These are phyloP conservation scores for Coelastrella sp. DNA, from an alignment of 139 green algal species.

Conservation along the genomic window DNA sequence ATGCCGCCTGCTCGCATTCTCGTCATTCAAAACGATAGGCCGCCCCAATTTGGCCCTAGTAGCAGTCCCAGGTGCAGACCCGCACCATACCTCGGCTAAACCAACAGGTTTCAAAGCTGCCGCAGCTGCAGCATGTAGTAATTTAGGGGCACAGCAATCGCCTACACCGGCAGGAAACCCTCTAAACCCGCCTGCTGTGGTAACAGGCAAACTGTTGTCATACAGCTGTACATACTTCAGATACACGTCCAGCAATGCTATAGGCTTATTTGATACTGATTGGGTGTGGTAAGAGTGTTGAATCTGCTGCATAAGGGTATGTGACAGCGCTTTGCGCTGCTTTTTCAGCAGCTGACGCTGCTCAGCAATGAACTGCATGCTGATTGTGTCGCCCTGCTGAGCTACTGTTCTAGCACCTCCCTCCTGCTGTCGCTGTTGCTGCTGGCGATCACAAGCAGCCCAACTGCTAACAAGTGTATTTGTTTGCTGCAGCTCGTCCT, in stretches of 20 bases:
- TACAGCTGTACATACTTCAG: background rate
- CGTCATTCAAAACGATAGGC: background rate
- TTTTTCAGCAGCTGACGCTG: slow-evolving; percentile 52
- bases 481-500: background rate
- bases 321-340: slow-evolving; percentile 48
- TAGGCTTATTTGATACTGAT: background rate
- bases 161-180: slow-evolving; percentile 60
- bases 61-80: slow-evolving; percentile 51
- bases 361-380: background rate
- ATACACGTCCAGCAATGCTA: slow-evolving; percentile 49
- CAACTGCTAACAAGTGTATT: background rate
- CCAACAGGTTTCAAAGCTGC: slow-evolving; percentile 41
- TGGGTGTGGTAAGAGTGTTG: slow-evolving; percentile 44
- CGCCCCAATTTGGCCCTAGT: slow-evolving; percentile 37
- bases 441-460: background rate
- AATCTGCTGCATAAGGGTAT: slow-evolving; percentile 46
- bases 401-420: background rate
- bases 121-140: slow-evolving; percentile 52
- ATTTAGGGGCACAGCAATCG: slow-evolving; percentile 68
- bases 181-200: background rate
- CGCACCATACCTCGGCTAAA: slow-evolving; percentile 64
- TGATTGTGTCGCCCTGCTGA: background rate
- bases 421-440: background rate
- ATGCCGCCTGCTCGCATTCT: slow-evolving; percentile 29
- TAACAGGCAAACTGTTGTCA: slow-evolving; percentile 3